Evolutionary conservation across 139 green algal genomes (phyloP).

Genomic region (Haematococcus lacustris): DNA sequence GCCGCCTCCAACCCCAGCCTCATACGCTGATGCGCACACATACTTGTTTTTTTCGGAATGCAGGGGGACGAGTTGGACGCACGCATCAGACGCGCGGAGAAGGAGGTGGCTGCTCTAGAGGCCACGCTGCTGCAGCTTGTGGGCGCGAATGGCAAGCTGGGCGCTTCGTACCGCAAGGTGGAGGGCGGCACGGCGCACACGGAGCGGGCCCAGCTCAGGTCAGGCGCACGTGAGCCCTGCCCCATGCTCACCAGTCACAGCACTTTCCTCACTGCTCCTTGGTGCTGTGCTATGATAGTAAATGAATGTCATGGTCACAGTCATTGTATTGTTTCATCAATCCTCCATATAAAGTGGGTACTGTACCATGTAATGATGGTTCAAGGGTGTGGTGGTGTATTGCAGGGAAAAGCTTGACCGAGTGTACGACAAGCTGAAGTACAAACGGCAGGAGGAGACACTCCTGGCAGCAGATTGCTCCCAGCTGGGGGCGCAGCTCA

Average conservation of each 20-base stretch:
- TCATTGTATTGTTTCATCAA: not conserved
- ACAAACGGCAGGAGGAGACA: conserved; percentile 25
- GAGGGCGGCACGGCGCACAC: conserved; percentile 21
- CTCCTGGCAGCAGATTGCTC: conserved; percentile 26
- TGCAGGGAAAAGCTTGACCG: conserved; percentile 38
- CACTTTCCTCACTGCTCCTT: not conserved
- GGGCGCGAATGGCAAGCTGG: conserved; percentile 46
- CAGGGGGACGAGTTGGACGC: conserved; percentile 54
- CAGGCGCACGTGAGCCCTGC: not conserved
- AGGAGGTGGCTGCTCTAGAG: conserved; percentile 60
- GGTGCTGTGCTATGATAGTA: not conserved
- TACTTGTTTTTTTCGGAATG: too few species aligned
- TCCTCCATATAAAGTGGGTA: not conserved
- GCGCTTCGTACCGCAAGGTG: conserved; percentile 37
- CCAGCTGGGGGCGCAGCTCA: conserved; percentile 18
- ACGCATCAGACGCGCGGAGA: conserved; percentile 40
- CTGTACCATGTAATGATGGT: too few species aligned
- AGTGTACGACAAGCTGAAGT: conserved; percentile 65
- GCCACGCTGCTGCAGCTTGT: conserved; percentile 48
- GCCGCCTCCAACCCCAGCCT: not conserved
- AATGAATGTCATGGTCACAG: not conserved
- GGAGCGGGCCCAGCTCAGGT: conserved; percentile 17
- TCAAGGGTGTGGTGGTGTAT: too few species aligned
- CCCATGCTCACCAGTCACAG: not conserved
- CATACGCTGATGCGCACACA: not conserved